These are phyloP conservation scores for Sarocladiaceae sp. DNA, from an alignment of 2,329 filamentous ascomycete genomes.

Conservation along the genomic window DNA sequence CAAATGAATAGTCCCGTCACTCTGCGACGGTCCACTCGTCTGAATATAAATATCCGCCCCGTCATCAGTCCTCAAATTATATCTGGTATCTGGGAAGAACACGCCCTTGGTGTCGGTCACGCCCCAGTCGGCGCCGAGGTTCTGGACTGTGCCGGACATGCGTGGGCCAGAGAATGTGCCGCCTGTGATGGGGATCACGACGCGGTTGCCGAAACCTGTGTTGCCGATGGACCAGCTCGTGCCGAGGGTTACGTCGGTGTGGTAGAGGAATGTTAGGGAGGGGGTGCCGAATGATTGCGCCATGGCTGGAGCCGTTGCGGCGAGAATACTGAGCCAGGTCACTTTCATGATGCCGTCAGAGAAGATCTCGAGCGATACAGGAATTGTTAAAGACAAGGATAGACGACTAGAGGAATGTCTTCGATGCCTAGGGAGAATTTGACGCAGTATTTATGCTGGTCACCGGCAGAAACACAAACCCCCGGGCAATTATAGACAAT, in stretches of 20 bases:
- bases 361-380: too few relatives aligned
- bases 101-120: slow-evolving; percentile 27
- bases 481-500: too few relatives aligned
- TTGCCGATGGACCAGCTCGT: not conserved
- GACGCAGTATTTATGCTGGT: too few relatives aligned
- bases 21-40: slow-evolving; percentile 29
- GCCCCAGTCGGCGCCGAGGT: slow-evolving; percentile 32
- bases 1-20: slow-evolving; percentile 22
- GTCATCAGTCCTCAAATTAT: slow-evolving; percentile 34
- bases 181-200: slow-evolving; percentile 27
- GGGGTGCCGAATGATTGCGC: too few relatives aligned
- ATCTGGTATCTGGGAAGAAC: slow-evolving; percentile 34
- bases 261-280: slow-evolving; percentile 16
- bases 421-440: too few relatives aligned
- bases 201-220: not conserved
- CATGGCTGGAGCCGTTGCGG: too few relatives aligned
- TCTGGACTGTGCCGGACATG: slow-evolving; percentile 23
- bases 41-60: slow-evolving; percentile 32
- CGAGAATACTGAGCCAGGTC: too few relatives aligned
- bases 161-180: slow-evolving; percentile 30
- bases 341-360: too few relatives aligned
- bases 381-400: too few relatives aligned
- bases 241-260: not conserved
- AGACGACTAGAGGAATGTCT: too few relatives aligned
- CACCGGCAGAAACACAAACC: too few relatives aligned